These are phyloP conservation scores for Dendrocalamus latiflorus DNA, from an alignment of 202 grass and related monocot genomes.

Conservation along the genomic window DNA sequence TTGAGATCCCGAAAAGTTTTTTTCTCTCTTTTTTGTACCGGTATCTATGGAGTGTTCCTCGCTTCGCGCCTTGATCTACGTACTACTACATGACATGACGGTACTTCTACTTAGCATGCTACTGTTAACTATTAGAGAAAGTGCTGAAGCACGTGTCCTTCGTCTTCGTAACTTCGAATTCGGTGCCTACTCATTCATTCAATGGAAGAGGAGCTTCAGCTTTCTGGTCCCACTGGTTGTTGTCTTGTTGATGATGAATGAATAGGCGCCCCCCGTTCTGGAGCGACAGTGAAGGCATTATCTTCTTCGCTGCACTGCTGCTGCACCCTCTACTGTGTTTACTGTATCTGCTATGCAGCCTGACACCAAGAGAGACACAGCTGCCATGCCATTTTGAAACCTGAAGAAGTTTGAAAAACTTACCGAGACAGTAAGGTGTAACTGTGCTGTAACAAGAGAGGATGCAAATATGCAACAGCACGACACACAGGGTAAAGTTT, in stretches of 20 bases:
- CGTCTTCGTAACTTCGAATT: too few relatives aligned
- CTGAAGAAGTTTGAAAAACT: background rate
- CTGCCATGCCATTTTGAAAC: slow-evolving; percentile 9
- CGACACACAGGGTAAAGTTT: background rate
- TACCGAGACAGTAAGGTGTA: background rate
- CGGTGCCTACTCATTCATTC: background rate
- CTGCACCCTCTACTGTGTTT: background rate
- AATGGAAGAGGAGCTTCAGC: background rate
- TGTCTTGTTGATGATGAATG: background rate
- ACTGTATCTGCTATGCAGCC: background rate
- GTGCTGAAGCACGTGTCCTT: background rate
- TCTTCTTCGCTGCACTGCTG: background rate
- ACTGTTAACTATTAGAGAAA: background rate
- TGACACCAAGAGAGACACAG: background rate
- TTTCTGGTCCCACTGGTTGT: background rate
- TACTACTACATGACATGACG: background rate
- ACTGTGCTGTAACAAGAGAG: background rate
- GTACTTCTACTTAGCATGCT: background rate
- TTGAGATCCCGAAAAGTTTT: too few relatives aligned
- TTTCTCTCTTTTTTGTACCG: background rate
- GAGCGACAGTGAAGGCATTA: background rate
- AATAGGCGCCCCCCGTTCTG: background rate
- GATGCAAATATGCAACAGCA: background rate
- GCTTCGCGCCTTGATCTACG: background rate
- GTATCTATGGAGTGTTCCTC: background rate